Evolutionary conservation across 352 stramenopile species (phyloP).

Genomic region (Phytophthora litchii): DNA sequence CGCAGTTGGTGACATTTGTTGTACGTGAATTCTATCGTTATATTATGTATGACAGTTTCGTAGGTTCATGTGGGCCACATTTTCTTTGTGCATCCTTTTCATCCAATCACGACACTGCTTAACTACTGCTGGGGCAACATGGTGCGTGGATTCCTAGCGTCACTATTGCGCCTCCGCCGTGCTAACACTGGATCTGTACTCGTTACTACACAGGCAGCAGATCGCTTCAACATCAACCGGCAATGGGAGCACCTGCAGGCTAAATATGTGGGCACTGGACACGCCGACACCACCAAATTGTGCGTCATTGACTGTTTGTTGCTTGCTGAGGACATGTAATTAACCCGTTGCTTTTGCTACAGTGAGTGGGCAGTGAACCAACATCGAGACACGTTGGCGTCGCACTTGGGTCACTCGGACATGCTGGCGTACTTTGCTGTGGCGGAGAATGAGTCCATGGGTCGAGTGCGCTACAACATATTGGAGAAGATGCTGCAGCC

Average conservation of each 20-base stretch:
- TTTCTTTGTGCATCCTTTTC: constrained; percentile 2
- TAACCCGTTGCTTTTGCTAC: constrained; percentile 11
- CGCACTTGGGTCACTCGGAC: constrained; percentile 97
- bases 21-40: background rate
- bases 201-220: constrained; percentile 57
- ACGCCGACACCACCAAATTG: constrained; percentile 98
- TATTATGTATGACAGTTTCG: constrained; percentile 25
- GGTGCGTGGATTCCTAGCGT: constrained; percentile 23
- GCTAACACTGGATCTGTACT: constrained; percentile 11
- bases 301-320: constrained; percentile 43
- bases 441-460: constrained; percentile 97
- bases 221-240: constrained; percentile 92
- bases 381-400: constrained; percentile 97
- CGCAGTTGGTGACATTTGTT: background rate
- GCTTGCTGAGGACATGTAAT: background rate
- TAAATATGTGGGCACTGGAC: constrained; percentile 95
- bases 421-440: constrained; percentile 98
- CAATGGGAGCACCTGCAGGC: constrained; percentile 94
- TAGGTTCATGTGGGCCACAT: constrained; percentile 16
- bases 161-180: background rate
- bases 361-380: constrained; percentile 99
- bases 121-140: constrained; percentile 11
- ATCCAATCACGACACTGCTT: background rate
- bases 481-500: constrained; percentile 85
- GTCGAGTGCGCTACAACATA: constrained; percentile 72